Evolutionary conservation across 2,329 filamentous ascomycete genomes (phyloP), one percentile per base, ranked within the genome.

Genomic region (Colletotrichum sublineola): DNA sequence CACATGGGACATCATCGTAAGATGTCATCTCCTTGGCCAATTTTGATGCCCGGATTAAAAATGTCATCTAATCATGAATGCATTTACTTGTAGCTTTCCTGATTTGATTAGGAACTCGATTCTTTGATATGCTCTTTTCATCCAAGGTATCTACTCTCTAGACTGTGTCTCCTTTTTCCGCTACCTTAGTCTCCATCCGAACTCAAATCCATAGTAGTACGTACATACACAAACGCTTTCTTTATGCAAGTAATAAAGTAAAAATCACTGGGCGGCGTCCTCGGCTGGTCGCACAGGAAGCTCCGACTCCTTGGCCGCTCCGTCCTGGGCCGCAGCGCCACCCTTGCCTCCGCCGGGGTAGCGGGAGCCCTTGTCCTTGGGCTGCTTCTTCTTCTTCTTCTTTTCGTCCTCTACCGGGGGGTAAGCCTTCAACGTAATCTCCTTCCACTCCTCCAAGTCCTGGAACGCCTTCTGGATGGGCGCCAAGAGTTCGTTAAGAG

Each of bases 381-480:
- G 86, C 84, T 94, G 94, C 86, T 93, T 93, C 77, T 89, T 90
- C 83, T 94, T 93, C 85, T 94, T 91, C 80, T 89, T 87, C 76
- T 90, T 88, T 36, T 86, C 85, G 0, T 88, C 86, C 53, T 71
- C 76, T 0, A 81, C 80, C 1, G 90, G 90, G 24, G 96, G 96
- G 87, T 98, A 99, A 40, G 95, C 96, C 80, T 92, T 91, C 64
- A 89, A 80, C 63, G 92, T 89, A 66, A 94, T 88, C 9, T 83
- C 82, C 83, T 97, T 92, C 95, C 95, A 98, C 78, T 95, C 94
- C 40, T 87, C 78, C 0, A 89, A 92, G 0, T 87, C 88, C 74
- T 93, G 84, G 84, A 90, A 98, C 7, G 91, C 92, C 3, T 86
- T 87, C 75, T 92, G 91, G 72, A 99, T 96, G 1, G 96, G 94